Percentiles rank a stretch among this genome's conserved stretches.
These are phyloP conservation scores for Leishmania turanica DNA, from an alignment of 208 protist genomes.

Conservation along the genomic window DNA sequence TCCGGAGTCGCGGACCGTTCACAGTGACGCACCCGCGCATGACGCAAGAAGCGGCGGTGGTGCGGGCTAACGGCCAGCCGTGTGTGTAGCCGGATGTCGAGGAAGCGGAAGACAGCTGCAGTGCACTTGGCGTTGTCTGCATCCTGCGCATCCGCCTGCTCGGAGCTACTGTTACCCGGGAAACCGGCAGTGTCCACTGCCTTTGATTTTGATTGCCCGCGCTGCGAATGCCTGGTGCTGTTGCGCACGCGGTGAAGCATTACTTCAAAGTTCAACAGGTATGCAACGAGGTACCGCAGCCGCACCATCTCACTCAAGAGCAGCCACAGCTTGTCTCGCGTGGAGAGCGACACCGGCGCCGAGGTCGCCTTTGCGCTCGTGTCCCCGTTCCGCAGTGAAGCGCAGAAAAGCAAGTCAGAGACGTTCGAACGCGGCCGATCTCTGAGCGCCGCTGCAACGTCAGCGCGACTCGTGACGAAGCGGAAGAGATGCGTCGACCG, in stretches of 20 bases:
- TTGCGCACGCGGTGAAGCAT: slow-evolving; percentile 14
- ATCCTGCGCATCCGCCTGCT: neutral
- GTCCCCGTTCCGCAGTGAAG: neutral
- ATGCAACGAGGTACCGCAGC: slow-evolving; percentile 30
- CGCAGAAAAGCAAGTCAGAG: neutral
- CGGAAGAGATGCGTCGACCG: slow-evolving; percentile 11
- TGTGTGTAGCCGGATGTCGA: neutral
- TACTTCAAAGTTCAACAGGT: slow-evolving; percentile 28
- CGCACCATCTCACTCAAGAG: slow-evolving; percentile 33
- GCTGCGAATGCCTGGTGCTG: neutral
- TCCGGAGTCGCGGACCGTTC: neutral
- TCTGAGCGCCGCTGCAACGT: slow-evolving; percentile 1
- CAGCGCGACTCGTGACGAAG: neutral
- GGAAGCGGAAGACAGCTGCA: slow-evolving; percentile 10
- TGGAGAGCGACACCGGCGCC: neutral
- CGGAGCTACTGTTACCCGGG: neutral
- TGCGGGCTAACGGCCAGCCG: neutral
- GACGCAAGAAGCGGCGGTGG: slow-evolving; percentile 13
- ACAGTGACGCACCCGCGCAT: slow-evolving; percentile 1
- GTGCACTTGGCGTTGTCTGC: slow-evolving; percentile 2
- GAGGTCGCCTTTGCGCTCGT: neutral
- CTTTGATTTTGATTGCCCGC: neutral
- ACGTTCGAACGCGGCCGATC: slow-evolving; percentile 1
- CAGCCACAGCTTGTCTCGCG: slow-evolving; percentile 25
- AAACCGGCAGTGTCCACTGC: neutral